phyloP scores from a whole-genome alignment of 257 asterid species.

The Penstemon barbatus region DNA sequence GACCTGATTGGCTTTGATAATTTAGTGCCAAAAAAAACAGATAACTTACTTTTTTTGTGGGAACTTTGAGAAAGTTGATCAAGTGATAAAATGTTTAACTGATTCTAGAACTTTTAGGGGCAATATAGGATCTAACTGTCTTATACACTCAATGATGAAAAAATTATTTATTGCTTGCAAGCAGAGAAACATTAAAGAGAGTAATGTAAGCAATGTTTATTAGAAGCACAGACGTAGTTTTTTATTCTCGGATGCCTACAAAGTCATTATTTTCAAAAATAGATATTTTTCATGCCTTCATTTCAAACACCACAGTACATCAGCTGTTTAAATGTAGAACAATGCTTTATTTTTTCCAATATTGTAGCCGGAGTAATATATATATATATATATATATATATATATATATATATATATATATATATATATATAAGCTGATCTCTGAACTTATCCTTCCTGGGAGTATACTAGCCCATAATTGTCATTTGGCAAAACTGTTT shows the following conservation, averaged over 20 bases:
- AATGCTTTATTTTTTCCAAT: neutral
- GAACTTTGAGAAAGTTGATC: no score
- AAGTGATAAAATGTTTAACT: no score
- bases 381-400: neutral
- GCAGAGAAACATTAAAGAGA: no score
- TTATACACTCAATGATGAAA: no score
- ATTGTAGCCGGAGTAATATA: neutral
- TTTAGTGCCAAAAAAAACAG: no score
- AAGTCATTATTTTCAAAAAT: neutral
- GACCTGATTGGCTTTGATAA: no score
- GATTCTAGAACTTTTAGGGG: no score
- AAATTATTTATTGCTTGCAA: no score
- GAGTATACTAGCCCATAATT: neutral
- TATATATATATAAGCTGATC: neutral
- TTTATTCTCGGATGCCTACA: neutral
- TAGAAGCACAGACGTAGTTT: neutral
- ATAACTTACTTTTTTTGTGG: no score
- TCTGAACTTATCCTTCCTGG: neutral
- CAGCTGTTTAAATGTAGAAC: slow-evolving; percentile 1
- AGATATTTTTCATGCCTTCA: neutral
- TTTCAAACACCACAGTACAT: neutral
- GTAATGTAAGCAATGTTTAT: no score
- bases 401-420: neutral
- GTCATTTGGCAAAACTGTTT: neutral
- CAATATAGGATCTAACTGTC: no score